Percentiles rank a stretch among this genome's conserved stretches.
phyloP scores from a whole-genome alignment of 208 protist genomes.

The Leishmania lainsoni region DNA sequence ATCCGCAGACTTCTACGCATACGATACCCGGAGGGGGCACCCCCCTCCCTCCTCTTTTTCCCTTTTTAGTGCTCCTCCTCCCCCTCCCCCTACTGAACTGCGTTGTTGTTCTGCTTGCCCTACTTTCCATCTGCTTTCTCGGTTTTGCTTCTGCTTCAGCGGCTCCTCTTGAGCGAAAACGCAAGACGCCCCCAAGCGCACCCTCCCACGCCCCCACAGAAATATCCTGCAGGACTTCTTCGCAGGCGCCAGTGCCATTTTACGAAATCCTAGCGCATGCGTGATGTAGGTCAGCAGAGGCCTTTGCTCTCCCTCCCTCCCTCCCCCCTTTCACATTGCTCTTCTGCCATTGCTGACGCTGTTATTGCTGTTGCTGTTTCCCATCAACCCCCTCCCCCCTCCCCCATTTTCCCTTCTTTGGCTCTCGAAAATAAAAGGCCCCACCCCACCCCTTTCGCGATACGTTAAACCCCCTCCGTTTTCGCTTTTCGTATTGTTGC shows the following conservation, averaged over 20 bases:
- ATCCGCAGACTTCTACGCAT: too few relatives aligned
- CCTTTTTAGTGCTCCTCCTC: neutral
- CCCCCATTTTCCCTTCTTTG: neutral
- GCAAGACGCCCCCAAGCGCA: neutral
- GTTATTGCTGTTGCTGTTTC: neutral
- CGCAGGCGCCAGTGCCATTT: neutral
- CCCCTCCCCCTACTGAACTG: neutral
- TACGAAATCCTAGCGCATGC: neutral
- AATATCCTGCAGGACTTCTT: neutral
- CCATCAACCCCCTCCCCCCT: neutral
- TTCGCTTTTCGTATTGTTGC: conserved; percentile 11
- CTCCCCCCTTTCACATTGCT: neutral
- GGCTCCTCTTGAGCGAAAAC: neutral
- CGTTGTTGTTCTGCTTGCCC: conserved; percentile 1
- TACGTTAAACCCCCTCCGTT: conserved; percentile 1
- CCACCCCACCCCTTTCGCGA: neutral
- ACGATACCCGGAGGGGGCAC: too few relatives aligned
- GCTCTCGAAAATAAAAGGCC: neutral
- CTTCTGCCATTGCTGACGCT: too few relatives aligned
- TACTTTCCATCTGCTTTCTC: neutral
- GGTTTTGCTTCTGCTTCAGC: neutral
- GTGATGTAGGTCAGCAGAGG: too few relatives aligned
- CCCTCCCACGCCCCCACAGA: neutral
- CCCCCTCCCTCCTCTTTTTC: neutral
- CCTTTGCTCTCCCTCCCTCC: neutral